A percentile compares a stretch with the other conserved stretches of the same genome.
These are phyloP conservation scores for Ampelomyces quisqualis DNA, from an alignment of 2,329 filamentous ascomycete genomes.

Conservation along the genomic window DNA sequence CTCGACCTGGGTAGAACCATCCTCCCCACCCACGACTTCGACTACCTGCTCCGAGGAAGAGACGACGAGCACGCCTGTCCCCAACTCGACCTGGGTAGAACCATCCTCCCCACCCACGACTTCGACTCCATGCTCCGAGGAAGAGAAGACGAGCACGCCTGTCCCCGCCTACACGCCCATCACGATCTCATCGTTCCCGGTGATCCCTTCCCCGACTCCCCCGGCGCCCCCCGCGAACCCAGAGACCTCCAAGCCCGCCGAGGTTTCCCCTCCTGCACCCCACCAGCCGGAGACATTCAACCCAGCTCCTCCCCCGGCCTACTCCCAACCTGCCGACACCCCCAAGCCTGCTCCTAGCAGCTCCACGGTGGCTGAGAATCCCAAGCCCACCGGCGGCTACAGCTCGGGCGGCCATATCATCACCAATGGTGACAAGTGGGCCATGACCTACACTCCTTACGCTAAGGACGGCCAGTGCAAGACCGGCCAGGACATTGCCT, in stretches of 20 bases:
- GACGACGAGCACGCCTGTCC: no score
- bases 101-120: no score
- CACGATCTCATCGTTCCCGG: constrained; percentile 16
- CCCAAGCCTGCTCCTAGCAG: constrained; percentile 23
- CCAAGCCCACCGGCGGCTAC: constrained; percentile 34
- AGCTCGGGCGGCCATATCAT: constrained; percentile 31
- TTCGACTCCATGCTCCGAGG: constrained; percentile 76
- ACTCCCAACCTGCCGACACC: constrained; percentile 12
- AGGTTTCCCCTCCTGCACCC: constrained; percentile 13
- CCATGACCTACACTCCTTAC: constrained; percentile 54
- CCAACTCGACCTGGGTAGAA: constrained; percentile 44
- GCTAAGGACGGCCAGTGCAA: constrained; percentile 48
- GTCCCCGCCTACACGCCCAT: constrained; percentile 48
- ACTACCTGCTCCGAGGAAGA: constrained; percentile 73
- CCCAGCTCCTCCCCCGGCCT: constrained; percentile 4
- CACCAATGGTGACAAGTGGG: constrained; percentile 50
- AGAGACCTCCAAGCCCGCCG: constrained; percentile 9
- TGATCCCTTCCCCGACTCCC: constrained; percentile 7
- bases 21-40: constrained; percentile 59
- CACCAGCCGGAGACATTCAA: constrained; percentile 9
- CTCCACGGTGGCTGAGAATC: constrained; percentile 25
- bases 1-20: constrained; percentile 27
- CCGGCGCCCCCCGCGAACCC: constrained; percentile 4
- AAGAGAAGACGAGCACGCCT: constrained; percentile 62
- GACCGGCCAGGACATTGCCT: constrained; percentile 40